Conservation (phyloP, 78 protist genomes). For the Dictyostelium capitatum region DNA sequence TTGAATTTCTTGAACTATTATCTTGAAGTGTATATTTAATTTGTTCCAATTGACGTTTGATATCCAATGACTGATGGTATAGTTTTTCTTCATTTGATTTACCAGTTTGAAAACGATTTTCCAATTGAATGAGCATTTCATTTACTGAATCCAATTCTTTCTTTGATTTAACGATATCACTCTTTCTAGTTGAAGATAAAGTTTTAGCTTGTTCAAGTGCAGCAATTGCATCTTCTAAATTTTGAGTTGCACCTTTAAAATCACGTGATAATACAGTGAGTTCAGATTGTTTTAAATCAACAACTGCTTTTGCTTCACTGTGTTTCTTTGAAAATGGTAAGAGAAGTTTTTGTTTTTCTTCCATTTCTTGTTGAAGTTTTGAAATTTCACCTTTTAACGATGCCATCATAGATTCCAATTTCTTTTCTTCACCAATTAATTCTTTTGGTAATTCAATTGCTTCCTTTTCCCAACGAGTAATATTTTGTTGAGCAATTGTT, state of each 20-base stretch:
- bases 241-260: constrained; percentile 13
- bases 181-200: background rate
- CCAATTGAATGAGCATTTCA: background rate
- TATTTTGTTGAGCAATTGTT: background rate
- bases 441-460: constrained; percentile 1
- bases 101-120: background rate
- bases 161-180: constrained; percentile 31
- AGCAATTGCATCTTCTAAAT: constrained; percentile 39
- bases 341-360: constrained; percentile 85
- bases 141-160: constrained; percentile 14
- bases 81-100: constrained; percentile 15
- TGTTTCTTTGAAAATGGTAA: constrained; percentile 73
- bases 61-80: background rate
- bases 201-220: constrained; percentile 48
- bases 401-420: constrained; percentile 74
- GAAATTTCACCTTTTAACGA: constrained; percentile 78
- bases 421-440: constrained; percentile 58
- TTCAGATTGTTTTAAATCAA: constrained; percentile 80
- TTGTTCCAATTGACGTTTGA: constrained; percentile 35
- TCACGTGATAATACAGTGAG: constrained; percentile 56
- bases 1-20: background rate
- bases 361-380: constrained; percentile 85
- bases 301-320: constrained; percentile 26
- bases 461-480: constrained; percentile 39
- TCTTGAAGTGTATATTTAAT: background rate